Base-by-base conservation (phyloP, 2,329 filamentous ascomycete species). In the Mollisiaceae sp. region DNA sequence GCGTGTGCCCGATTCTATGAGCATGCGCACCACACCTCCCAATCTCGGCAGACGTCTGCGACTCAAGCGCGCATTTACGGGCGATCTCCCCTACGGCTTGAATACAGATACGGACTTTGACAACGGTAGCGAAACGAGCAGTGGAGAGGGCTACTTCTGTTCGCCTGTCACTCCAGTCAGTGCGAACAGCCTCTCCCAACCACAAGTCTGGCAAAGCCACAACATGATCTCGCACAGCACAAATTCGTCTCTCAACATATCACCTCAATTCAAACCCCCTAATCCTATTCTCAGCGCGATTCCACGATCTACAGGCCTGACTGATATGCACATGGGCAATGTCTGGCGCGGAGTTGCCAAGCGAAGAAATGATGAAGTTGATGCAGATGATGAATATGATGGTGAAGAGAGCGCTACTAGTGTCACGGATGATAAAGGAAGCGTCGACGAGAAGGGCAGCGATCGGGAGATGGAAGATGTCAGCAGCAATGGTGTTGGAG, bases 261-360 rank as follows among this genome's bases (percentile, higher is more conserved):
- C 59, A 4, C 12, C 56, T 4, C 45, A 54, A 11, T 62, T 59
- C 32, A 64, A 66, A 18, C 12, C 15, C 6, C 65, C 79, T 2
- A 80, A 79, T 63, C 81, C 81, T 4, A 78, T 79, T 71, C 76
- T 83, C 8, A 82, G 79, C 65, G 81, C 81, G 14, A 78, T 83
- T 36, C 81, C 82, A 6, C 77, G 80, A 22, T 78, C 78, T 22
- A 68, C 67, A 1, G 68, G 69, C 8, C 32, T 69, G 35, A 39
- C 43, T 8, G 65, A 67, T 15, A 50, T 67, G n/a, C 60, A 62
- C 15, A 64, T 67, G 58, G 35, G 35, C 11, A 56, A 43, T 24
- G 64, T 8, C 64, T 70, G 70, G 52, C 57, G 32, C 58, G 52
- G 39, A 24, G 39, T 69, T 61, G 67, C 35, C 15, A 73, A 74